Conservation (phyloP, 441 rosid species). For the Adansonia gregorii region DNA sequence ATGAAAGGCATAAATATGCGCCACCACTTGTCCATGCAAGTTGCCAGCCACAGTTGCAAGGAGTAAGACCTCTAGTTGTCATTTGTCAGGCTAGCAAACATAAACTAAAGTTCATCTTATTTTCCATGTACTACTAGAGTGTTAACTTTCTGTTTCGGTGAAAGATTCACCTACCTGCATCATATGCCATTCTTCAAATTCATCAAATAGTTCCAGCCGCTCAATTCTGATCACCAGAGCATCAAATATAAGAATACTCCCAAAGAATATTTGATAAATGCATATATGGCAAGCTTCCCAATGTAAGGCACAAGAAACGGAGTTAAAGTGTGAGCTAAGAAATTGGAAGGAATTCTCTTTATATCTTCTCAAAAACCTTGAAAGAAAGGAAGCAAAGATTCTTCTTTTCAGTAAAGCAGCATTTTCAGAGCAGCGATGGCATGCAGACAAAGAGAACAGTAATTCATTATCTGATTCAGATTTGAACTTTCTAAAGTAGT, state of each 20-base stretch:
- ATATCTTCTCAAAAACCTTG: slow-evolving; percentile 28
- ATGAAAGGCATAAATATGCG: slow-evolving; percentile 10
- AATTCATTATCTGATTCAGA: background rate
- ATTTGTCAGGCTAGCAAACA: background rate
- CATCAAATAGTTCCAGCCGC: slow-evolving; percentile 83
- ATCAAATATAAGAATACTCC: slow-evolving; percentile 32
- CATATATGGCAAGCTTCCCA: slow-evolving; percentile 28
- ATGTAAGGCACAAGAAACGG: slow-evolving; percentile 21
- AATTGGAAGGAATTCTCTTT: slow-evolving; percentile 21
- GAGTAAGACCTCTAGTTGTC: slow-evolving; percentile 17
- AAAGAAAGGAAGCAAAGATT: slow-evolving; percentile 29
- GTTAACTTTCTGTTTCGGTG: slow-evolving; percentile 20
- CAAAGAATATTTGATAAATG: slow-evolving; percentile 14
- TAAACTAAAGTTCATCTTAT: slow-evolving; percentile 5
- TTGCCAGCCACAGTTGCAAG: slow-evolving; percentile 25
- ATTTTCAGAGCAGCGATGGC: slow-evolving; percentile 24
- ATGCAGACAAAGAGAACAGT: background rate
- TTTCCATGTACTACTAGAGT: slow-evolving; percentile 1
- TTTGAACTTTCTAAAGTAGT: slow-evolving; percentile 17
- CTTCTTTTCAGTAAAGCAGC: slow-evolving; percentile 24
- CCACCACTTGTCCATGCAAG: slow-evolving; percentile 4
- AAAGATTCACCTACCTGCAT: slow-evolving; percentile 81
- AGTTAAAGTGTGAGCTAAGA: slow-evolving; percentile 5
- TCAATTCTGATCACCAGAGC: slow-evolving; percentile 67
- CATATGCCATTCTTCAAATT: slow-evolving; percentile 98